Evolutionary conservation across 2,329 filamentous ascomycete genomes (phyloP).

Genomic region (Colletotrichum destructivum): DNA sequence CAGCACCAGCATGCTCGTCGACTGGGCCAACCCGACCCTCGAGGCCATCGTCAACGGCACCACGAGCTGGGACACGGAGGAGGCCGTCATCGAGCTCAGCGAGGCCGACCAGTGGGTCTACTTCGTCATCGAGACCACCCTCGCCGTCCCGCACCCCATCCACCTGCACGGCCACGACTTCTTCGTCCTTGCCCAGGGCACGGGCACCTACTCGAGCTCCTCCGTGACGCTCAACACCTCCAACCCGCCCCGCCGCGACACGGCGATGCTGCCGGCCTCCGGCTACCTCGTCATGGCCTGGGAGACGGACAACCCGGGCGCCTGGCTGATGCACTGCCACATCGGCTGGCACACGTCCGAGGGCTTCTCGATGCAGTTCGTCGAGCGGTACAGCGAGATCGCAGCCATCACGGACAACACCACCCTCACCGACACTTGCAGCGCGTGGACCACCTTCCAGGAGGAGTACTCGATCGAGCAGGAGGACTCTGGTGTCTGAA

Average conservation of each 20-base stretch:
- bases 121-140: constrained; percentile 48
- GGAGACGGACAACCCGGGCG: constrained; percentile 64
- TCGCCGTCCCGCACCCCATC: constrained; percentile 52
- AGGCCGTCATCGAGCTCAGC: constrained; percentile 50
- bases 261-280: constrained; percentile 60
- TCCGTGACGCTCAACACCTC: constrained; percentile 34
- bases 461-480: constrained; percentile 38
- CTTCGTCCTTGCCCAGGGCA: constrained; percentile 44
- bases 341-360: constrained; percentile 60
- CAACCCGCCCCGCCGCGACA: constrained; percentile 69
- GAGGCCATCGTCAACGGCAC: constrained; percentile 44
- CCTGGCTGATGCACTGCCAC: constrained; percentile 67
- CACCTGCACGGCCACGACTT: constrained; percentile 57
- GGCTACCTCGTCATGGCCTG: constrained; percentile 67
- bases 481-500: constrained; percentile 45
- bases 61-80: constrained; percentile 44
- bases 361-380: constrained; percentile 47
- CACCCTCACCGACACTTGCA: constrained; percentile 38
- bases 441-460: constrained; percentile 39
- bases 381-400: constrained; percentile 45
- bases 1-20: constrained; percentile 50
- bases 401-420: constrained; percentile 30
- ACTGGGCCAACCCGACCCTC: constrained; percentile 52
- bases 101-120: constrained; percentile 50
- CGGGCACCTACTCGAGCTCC: constrained; percentile 36